Base-by-base conservation (phyloP, 768 basidiomycete species). In the Suillus decipiens region DNA sequence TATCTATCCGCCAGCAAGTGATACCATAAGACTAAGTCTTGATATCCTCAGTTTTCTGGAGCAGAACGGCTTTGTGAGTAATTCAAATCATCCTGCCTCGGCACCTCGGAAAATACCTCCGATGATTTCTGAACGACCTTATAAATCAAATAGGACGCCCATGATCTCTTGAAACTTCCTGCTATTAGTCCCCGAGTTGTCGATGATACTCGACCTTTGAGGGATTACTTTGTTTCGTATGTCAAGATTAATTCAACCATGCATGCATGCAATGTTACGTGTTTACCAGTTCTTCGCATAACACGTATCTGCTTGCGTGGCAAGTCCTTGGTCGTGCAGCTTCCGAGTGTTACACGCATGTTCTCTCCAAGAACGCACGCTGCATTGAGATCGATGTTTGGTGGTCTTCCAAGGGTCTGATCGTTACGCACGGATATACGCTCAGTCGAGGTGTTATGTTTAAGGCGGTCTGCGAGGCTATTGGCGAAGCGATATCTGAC, bases 331-430 rank as follows among this genome's bases (percentile, higher is more conserved):
- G 87, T 7, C 77, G 76, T 42, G 74, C 85, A 5, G 86, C 86
- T 5, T 79, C 84, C 5, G 78, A 76, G 5, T 81, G 79, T 0
- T 89, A 89, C 67, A 81, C 76, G 3, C 80, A 85, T 64, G 85
- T 88, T 34, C 73, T 88, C 19, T 75, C 73, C 37, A 78, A 81
- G 6, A 76, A 79, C 55, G 83, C 81, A 10, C 80, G 86, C 22
- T 87, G 86, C 66, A 83, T 88, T 76, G 87, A 89, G 69, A 86
- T 89, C 57, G 87, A 89, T 66, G 86, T 87, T 9, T 89, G 88
- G 87, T 79, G 84, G 6, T 82, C 82, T 0, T 73, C 77, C 8
- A 77, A 80, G 45, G 85, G 85, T 0, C 78, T 82, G 14, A 73
- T 86, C 57, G 86, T 88, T 37, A 88, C 84, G 0, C 87, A 88